Evolutionary conservation across 768 basidiomycete genomes (phyloP), one percentile per base, ranked within the genome.

Genomic region (Mycena chlorophos): DNA sequence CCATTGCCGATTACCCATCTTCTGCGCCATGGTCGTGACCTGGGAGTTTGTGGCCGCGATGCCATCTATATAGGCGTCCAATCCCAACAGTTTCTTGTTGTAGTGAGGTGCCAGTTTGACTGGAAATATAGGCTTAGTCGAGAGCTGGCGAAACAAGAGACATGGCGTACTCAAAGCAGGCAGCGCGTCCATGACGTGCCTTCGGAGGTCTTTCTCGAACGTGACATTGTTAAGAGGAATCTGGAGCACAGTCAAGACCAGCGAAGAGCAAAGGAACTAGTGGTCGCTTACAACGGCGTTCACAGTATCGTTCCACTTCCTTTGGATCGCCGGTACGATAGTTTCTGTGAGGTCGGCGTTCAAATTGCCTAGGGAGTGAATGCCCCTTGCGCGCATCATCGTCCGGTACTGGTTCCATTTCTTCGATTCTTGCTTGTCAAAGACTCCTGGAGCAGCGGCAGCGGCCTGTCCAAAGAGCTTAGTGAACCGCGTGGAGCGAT

Each of bases 331-430:
- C 20, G 45, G 45, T 4, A 46, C 23, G 22, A 46, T 46, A 22
- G 13, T 49, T n/a, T 40, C n/a, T 34, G 51, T 52, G 6, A 62
- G 49, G 19, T 59, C 58, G 4, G 22, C 26, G 31, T 59, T 59
- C 2, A 62, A 38, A 34, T 51, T 55, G 6, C 57, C 57, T 17
- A 20, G 13, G 19, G 48, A 54, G 20, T 57, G 56, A 8, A 25
- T 19, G 2, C 61, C 61, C 14, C 49, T n/a, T 27, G 27, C 23
- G 3, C 57, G 54, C 55, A 62, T 56, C 57, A 58, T 58, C 3
- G 61, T 51, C 17, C 57, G 38, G 30, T 62, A 62, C 16, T 54
- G 54, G 17, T 62, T 62, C 61, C 61, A 62, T 37, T 56, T 62
- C 26, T 49, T 28, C 20, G 8, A 14, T 30, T 51, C 5, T 10